Evolutionary conservation across 768 basidiomycete genomes (phyloP).

Genomic region (Amanita rimosa): DNA sequence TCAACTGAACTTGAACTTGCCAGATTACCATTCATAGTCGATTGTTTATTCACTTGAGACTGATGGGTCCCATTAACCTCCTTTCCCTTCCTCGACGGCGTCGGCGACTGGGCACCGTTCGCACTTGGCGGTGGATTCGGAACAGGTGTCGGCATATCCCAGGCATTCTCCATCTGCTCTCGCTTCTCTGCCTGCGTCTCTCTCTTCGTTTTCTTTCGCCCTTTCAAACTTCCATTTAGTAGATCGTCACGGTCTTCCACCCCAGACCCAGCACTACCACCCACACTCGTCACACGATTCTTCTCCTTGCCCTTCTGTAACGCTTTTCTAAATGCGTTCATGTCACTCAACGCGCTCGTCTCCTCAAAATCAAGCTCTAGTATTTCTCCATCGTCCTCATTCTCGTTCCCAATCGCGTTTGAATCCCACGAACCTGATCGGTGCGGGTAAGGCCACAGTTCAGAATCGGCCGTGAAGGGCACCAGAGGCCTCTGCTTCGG

Average conservation of each 20-base stretch:
- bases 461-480: constrained; percentile 53
- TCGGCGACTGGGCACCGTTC: constrained; percentile 1
- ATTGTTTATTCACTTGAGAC: neutral
- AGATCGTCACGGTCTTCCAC: constrained; percentile 15
- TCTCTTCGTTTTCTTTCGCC: constrained; percentile 16
- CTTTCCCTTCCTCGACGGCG: neutral
- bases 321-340: constrained; percentile 39
- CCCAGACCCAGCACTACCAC: constrained; percentile 6
- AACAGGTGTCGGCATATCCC: constrained; percentile 31
- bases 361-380: constrained; percentile 71
- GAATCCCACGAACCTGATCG: constrained; percentile 17
- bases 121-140: neutral
- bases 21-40: constrained; percentile 13
- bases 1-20: constrained; percentile 13
- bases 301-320: constrained; percentile 9
- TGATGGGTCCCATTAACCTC: neutral
- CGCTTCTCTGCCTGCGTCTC: constrained; percentile 19
- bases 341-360: constrained; percentile 61
- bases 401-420: constrained; percentile 6
- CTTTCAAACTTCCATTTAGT: constrained; percentile 10
- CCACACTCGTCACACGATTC: neutral
- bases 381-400: constrained; percentile 34
- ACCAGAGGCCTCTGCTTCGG: constrained; percentile 31
- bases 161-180: constrained; percentile 47
- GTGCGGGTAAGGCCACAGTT: constrained; percentile 62